Evolutionary conservation across 2,329 filamentous ascomycete species (phyloP), one percentile per base, ranked within the genome.

Genomic region (Fonsecaea multimorphosa): DNA sequence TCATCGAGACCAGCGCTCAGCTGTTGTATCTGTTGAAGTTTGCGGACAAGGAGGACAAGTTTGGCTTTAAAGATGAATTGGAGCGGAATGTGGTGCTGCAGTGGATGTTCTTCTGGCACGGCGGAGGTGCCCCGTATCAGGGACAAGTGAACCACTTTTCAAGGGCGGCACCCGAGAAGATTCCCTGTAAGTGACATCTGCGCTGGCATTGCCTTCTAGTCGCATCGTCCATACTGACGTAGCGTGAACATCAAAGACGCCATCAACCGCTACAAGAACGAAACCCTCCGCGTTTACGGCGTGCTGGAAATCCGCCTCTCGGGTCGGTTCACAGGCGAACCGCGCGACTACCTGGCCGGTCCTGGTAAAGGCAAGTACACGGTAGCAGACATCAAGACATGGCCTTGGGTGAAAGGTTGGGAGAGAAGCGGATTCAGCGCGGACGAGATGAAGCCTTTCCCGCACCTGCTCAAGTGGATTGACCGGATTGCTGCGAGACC

Each of bases 251-350:
- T 8, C 11, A 27, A 54, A 76, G 73, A 82, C 73, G 83, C 83
- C 12, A 82, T 85, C 70, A 76, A 80, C 24, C 79, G 82, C 38
- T 86, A 83, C 78, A 76, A 74, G 56, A 85, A 84, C 58, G 83
- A 85, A 71, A 82, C 80, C 1, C 75, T 84, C 1, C 80, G 83
- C 4, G 80, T 85, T 11, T 85, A 78, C 69, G 83, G 82, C 58
- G 84, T 86, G n/a, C 77, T 85, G n/a, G 83, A 85, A 65, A 83
- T 85, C 63, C 82, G 80, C 9, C 76, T 85, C 1, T 81, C 78
- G 0, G 84, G 84, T 14, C 84, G 83, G 69, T 85, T 82, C 72
- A 81, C 78, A 1, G 82, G 80, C 14, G 82, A 80, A 64, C 77
- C 79, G 12, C 74, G 81, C 12, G 82, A 86, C 7, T 86, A 85